Percentiles rank a stretch among this genome's conserved stretches.
Conservation (phyloP, 2,329 filamentous ascomycete species). For the Pyricularia grisea region DNA sequence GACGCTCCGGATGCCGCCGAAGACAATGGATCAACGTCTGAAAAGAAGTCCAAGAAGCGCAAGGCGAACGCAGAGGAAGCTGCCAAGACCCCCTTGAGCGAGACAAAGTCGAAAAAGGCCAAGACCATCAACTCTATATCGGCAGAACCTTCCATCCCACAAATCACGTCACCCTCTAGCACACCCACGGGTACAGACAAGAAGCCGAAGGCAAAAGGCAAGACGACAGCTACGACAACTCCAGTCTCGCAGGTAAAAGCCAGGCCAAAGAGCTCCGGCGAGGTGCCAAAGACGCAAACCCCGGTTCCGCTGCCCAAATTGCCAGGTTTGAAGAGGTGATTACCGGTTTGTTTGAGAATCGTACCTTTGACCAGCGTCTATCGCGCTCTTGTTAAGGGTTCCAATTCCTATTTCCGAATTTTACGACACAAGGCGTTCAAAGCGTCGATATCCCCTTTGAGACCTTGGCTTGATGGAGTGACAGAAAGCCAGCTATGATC, state of each 20-base stretch:
- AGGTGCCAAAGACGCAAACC: slow-evolving; percentile 5
- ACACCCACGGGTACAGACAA: neutral
- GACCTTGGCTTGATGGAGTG: neutral
- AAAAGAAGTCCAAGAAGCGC: slow-evolving; percentile 23
- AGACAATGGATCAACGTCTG: slow-evolving; percentile 23
- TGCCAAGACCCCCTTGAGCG: slow-evolving; percentile 10
- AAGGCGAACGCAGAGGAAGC: slow-evolving; percentile 24
- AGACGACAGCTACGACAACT: slow-evolving; percentile 1
- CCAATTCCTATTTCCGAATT: neutral
- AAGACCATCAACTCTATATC: slow-evolving; percentile 14
- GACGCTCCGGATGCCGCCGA: neutral
- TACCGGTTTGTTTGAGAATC: neutral
- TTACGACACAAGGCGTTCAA: no score
- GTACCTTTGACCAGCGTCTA: neutral
- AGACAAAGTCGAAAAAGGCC: slow-evolving; percentile 25
- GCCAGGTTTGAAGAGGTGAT: slow-evolving; percentile 2
- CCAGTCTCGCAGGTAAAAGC: neutral
- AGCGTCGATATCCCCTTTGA: no score
- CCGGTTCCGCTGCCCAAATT: slow-evolving; percentile 9
- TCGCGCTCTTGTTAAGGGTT: neutral
- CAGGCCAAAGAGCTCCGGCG: neutral
- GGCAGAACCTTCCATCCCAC: neutral
- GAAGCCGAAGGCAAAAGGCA: slow-evolving; percentile 11
- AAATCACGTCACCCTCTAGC: neutral
- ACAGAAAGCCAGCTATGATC: neutral